phyloP scores from a whole-genome alignment of 768 basidiomycete genomes.

The Mycena galopus region DNA sequence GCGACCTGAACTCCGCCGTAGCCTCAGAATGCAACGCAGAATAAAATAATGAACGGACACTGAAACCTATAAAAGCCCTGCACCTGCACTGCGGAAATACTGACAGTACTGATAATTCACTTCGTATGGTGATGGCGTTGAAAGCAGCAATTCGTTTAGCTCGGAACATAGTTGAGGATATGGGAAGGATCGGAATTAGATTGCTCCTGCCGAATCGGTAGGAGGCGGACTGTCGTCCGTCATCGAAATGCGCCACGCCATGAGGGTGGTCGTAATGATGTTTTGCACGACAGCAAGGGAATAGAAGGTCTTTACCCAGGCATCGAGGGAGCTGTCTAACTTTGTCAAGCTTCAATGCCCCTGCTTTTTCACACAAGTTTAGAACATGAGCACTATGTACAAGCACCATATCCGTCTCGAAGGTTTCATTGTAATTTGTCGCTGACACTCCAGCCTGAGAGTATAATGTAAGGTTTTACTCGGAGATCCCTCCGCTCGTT shows the following conservation, averaged over 20 bases:
- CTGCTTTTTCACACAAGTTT: too few species aligned
- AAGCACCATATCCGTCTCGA: conserved; percentile 41
- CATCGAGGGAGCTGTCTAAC: too few species aligned
- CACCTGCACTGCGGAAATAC: too few species aligned
- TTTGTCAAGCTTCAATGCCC: too few species aligned
- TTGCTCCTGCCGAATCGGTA: conserved; percentile 23
- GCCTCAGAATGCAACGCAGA: too few species aligned
- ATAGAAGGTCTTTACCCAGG: conserved; percentile 38
- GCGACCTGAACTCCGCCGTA: too few species aligned
- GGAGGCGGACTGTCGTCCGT: conserved; percentile 22
- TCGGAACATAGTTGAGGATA: neutral
- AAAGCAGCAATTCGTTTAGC: neutral
- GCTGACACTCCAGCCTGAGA: conserved; percentile 34
- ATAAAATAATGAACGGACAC: too few species aligned
- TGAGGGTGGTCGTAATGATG: conserved; percentile 40
- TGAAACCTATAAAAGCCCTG: too few species aligned
- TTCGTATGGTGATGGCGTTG: conserved; percentile 41
- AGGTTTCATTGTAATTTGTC: conserved; percentile 50
- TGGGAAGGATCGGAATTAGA: conserved; percentile 34
- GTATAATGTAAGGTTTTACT: conserved; percentile 44
- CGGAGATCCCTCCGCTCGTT: conserved; percentile 41
- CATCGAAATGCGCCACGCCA: conserved; percentile 40
- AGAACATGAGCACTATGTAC: conserved; percentile 42
- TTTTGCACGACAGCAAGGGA: conserved; percentile 39
- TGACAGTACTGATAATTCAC: too few species aligned